phyloP scores from a whole-genome alignment of 352 stramenopile genomes.

The Phytophthora capsici region DNA sequence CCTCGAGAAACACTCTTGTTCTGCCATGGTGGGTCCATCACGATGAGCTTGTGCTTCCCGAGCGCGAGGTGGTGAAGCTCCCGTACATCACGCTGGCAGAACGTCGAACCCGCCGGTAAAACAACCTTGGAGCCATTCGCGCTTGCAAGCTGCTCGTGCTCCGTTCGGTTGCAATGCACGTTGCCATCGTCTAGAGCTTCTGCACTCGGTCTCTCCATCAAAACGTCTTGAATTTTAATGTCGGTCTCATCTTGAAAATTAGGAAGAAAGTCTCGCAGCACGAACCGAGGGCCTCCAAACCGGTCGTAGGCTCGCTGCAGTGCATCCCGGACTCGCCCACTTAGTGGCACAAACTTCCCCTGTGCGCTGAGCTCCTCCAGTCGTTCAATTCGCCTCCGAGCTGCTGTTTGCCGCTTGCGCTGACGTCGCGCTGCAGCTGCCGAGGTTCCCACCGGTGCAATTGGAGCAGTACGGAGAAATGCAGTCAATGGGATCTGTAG shows the following conservation, averaged over 20 bases:
- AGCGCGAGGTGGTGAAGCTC: slow-evolving; percentile 29
- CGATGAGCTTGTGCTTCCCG: slow-evolving; percentile 40
- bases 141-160: slow-evolving; percentile 20
- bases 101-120: slow-evolving; percentile 33
- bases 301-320: slow-evolving; percentile 31
- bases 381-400: slow-evolving; percentile 30
- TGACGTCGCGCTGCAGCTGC: slow-evolving; percentile 35
- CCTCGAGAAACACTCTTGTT: slow-evolving; percentile 79
- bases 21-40: slow-evolving; percentile 79
- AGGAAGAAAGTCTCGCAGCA: slow-evolving; percentile 26
- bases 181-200: slow-evolving; percentile 15
- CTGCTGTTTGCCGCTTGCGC: slow-evolving; percentile 45
- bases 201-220: slow-evolving; percentile 1
- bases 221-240: not conserved
- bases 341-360: slow-evolving; percentile 65
- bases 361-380: slow-evolving; percentile 44
- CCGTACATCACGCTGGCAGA: slow-evolving; percentile 36
- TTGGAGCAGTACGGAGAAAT: slow-evolving; percentile 22
- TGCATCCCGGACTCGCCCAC: slow-evolving; percentile 14
- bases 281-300: slow-evolving; percentile 31
- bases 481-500: slow-evolving; percentile 41
- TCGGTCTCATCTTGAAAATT: slow-evolving; percentile 5
- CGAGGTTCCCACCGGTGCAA: not conserved
- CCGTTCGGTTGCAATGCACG: slow-evolving; percentile 27
- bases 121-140: slow-evolving; percentile 17